Evolutionary conservation across 179 eudicot genomes (phyloP), one percentile per base, ranked within the genome.

Genomic region (Silene noctiflora): DNA sequence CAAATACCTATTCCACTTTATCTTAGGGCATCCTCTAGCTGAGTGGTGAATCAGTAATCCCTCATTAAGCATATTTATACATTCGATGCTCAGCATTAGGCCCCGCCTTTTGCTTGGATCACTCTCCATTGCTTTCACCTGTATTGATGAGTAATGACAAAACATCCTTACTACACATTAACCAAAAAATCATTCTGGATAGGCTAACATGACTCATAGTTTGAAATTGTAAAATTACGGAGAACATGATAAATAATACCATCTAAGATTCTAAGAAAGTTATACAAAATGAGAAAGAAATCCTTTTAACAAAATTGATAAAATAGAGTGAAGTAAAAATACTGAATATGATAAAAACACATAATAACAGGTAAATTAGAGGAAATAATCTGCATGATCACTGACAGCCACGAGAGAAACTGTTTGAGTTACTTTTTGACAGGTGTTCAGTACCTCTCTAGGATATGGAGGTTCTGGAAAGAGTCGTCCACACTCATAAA

Each of bases 381-480:
- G n/a, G n/a, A n/a, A 35, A 42, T 22, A 20, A 35, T 9, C 16
- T n/a, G 16, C 16, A 39, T 35, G 48, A 19, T 67, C 27, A 67
- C 71, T 0, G 16, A 58, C n/a, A 31, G 48, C 10, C 17, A 71
- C 7, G 16, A 70, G 2, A 70, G 19, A 46, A 69, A 59, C 44
- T 58, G 29, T 56, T 1, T 55, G 35, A 9, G 67, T 69, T 61
- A 22, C 13, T 55, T 64, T 33, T 48, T 11, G 31, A 7, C 2
- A 69, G 60, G 85, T 92, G 96, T 94, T 89, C 93, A 67, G 62
- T 87, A 94, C 98, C 97, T 95, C 96, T 91, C 86, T 86, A 20
- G 98, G 99, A 85, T 84, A 93, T 75, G 99, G 97, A 66, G 99
- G 99, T 83, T 89, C 93, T 8, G 99, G 91, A 78, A 95, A 95